These are phyloP conservation scores for Mantamonas sphyraenae DNA, from an alignment of 78 protist species.

Conservation along the genomic window DNA sequence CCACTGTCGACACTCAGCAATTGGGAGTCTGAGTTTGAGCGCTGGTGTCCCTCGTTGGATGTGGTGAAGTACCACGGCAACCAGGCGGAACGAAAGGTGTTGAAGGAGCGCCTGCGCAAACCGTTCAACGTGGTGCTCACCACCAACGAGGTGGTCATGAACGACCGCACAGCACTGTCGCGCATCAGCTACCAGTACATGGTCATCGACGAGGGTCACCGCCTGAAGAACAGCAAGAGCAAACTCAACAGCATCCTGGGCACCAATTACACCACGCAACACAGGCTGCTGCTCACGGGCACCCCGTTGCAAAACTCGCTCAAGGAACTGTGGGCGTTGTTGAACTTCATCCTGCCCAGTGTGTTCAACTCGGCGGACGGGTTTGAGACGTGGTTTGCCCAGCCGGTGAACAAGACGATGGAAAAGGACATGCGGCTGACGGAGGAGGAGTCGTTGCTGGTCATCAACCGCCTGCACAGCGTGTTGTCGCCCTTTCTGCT, in stretches of 20 bases:
- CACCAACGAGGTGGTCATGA: slow-evolving; percentile 48
- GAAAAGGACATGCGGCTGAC: slow-evolving; percentile 13
- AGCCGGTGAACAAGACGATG: slow-evolving; percentile 1
- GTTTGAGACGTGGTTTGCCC: slow-evolving; percentile 59
- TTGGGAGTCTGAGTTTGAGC: slow-evolving; percentile 47
- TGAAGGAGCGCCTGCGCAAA: neutral
- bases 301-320: slow-evolving; percentile 85
- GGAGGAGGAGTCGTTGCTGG: slow-evolving; percentile 63
- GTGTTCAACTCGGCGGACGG: slow-evolving; percentile 57
- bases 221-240: slow-evolving; percentile 17
- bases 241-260: slow-evolving; percentile 18
- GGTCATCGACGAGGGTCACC: slow-evolving; percentile 89
- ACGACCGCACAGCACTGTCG: neutral
- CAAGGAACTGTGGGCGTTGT: slow-evolving; percentile 83
- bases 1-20: slow-evolving; percentile 43
- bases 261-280: slow-evolving; percentile 42
- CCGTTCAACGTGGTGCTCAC: slow-evolving; percentile 54
- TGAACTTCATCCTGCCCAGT: slow-evolving; percentile 79
- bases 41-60: slow-evolving; percentile 51
- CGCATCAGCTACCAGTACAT: too few species aligned
- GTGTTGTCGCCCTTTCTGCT: slow-evolving; percentile 77
- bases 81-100: slow-evolving; percentile 16
- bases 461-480: slow-evolving; percentile 68
- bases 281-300: slow-evolving; percentile 85
- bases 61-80: slow-evolving; percentile 7